These are phyloP conservation scores for Aspergillus ostianus DNA, from an alignment of 495 filamentous ascomycete genomes.

Conservation along the genomic window DNA sequence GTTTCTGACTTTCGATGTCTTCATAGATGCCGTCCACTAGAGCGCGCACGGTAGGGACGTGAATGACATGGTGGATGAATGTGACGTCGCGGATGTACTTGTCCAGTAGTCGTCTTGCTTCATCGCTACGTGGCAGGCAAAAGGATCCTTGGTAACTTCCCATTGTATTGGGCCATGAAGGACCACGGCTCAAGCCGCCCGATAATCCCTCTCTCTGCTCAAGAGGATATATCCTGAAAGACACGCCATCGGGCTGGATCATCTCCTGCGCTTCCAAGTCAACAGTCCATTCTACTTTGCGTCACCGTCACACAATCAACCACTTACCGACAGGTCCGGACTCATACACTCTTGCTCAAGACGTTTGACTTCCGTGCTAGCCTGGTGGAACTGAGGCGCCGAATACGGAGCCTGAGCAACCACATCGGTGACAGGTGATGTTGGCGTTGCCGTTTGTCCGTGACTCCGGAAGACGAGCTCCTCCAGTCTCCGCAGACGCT, in stretches of 20 bases:
- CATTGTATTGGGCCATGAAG: background rate
- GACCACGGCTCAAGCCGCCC: no score
- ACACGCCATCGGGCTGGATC: background rate
- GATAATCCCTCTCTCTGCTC: background rate
- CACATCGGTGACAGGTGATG: background rate
- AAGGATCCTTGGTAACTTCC: background rate
- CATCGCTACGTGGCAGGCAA: slow-evolving; percentile 24
- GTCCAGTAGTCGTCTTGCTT: slow-evolving; percentile 38
- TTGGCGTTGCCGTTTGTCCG: background rate
- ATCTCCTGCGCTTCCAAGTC: background rate
- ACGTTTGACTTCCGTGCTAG: background rate
- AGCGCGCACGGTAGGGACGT: slow-evolving; percentile 23
- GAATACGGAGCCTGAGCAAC: background rate
- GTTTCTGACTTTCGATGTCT: background rate
- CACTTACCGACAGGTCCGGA: background rate
- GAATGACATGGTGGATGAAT: slow-evolving; percentile 40
- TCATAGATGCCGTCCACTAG: background rate
- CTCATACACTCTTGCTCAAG: background rate
- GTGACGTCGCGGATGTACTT: slow-evolving; percentile 42
- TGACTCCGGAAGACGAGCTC: background rate
- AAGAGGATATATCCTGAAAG: background rate
- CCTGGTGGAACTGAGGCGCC: background rate
- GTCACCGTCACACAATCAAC: background rate
- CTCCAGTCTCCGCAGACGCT: background rate
- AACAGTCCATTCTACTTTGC: background rate